Evolutionary conservation across 2,329 filamentous ascomycete species (phyloP).

Genomic region (Tolypocladium ovalisporum): DNA sequence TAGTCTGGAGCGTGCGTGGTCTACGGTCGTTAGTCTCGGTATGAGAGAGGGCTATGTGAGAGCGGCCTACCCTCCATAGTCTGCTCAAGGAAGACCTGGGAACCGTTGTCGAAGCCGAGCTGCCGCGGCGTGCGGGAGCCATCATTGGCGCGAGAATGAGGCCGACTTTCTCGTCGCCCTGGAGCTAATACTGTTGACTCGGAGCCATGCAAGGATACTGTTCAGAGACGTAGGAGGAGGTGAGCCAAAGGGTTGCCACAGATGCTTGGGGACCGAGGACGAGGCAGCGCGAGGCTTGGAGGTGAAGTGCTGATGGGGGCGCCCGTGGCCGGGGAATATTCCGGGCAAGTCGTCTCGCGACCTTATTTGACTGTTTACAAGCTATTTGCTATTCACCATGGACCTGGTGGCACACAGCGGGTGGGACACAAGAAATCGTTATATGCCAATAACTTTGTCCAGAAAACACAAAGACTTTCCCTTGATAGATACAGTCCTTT

Average conservation of each 20-base stretch:
- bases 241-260: not conserved
- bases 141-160: constrained; percentile 6
- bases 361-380: no score
- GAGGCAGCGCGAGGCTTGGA: not conserved
- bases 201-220: not conserved
- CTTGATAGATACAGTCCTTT: no score
- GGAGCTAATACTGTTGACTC: not conserved
- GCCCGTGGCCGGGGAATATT: no score
- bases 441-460: no score
- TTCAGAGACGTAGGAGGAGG: not conserved
- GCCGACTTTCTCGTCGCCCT: not conserved
- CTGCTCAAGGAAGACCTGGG: constrained; percentile 21
- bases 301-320: not conserved
- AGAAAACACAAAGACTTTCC: no score
- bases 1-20: constrained; percentile 85
- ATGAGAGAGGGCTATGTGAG: not conserved
- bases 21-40: constrained; percentile 22
- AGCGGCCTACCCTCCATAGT: constrained; percentile 34
- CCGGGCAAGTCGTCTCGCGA: no score
- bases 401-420: no score
- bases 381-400: no score
- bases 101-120: constrained; percentile 6
- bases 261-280: not conserved
- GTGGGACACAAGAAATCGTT: no score
- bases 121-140: constrained; percentile 11